Evolutionary conservation across 305 asterid species (phyloP).

Genomic region (Fraxinus ornus): DNA sequence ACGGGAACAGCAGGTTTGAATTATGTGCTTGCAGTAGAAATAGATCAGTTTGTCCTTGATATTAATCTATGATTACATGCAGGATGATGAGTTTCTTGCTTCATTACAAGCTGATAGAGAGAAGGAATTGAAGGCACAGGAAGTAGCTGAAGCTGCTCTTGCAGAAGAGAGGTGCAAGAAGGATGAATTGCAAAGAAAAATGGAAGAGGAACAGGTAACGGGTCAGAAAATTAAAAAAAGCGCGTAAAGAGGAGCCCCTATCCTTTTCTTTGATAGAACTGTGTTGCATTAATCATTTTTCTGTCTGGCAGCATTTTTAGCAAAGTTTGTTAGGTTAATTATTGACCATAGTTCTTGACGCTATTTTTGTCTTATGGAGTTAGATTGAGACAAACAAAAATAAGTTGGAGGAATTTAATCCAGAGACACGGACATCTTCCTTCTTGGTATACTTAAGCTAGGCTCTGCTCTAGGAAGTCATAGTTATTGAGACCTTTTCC

Average conservation of each 20-base stretch:
- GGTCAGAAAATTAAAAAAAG: neutral
- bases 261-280: neutral
- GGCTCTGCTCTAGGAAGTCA: neutral
- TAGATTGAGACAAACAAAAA: neutral
- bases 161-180: slow-evolving; percentile 75
- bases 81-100: slow-evolving; percentile 97
- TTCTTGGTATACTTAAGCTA: neutral
- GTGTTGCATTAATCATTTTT: neutral
- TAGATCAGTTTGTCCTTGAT: slow-evolving; percentile 14
- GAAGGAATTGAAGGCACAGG: slow-evolving; percentile 87
- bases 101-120: slow-evolving; percentile 94
- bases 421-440: neutral
- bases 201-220: slow-evolving; percentile 73
- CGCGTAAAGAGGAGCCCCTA: too few species aligned
- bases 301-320: neutral
- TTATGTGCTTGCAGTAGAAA: neutral
- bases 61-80: slow-evolving; percentile 21
- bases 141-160: slow-evolving; percentile 89
- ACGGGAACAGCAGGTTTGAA: slow-evolving; percentile 88
- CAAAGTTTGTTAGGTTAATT: neutral
- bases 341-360: neutral
- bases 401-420: neutral
- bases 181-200: slow-evolving; percentile 58
- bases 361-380: neutral
- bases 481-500: neutral